Evolutionary conservation across 2,329 filamentous ascomycete species (phyloP).

Genomic region (Conoideocrella luteorostrata): DNA sequence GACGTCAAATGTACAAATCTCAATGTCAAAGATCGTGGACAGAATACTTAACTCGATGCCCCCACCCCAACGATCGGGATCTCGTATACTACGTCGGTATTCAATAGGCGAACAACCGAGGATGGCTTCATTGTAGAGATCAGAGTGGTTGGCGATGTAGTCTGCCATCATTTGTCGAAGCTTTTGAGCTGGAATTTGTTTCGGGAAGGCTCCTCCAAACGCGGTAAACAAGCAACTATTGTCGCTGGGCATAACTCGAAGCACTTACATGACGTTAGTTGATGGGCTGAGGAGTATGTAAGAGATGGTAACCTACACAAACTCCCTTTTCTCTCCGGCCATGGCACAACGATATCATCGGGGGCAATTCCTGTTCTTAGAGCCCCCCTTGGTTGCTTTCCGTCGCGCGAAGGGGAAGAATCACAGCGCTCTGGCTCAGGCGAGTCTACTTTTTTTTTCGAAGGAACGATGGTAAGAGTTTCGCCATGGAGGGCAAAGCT

Average conservation of each 20-base stretch:
- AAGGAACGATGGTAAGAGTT: conserved; percentile 41
- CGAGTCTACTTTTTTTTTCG: no score
- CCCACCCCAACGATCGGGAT: conserved; percentile 80
- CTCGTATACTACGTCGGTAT: conserved; percentile 78
- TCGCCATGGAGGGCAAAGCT: conserved; percentile 43
- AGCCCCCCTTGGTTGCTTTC: not conserved
- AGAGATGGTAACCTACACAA: conserved; percentile 33
- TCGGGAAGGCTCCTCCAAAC: conserved; percentile 72
- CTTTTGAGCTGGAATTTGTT: conserved; percentile 39
- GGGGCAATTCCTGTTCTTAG: conserved; percentile 10
- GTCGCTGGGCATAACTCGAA: conserved; percentile 94
- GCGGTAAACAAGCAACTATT: conserved; percentile 93
- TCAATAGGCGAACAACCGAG: conserved; percentile 65
- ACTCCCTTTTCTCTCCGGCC: conserved; percentile 44
- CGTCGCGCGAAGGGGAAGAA: conserved; percentile 4
- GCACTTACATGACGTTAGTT: conserved; percentile 39
- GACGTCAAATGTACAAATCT: conserved; percentile 82
- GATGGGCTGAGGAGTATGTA: not conserved
- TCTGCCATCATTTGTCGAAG: conserved; percentile 73
- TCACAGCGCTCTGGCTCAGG: no score
- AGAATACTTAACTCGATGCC: conserved; percentile 85
- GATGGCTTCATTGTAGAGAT: conserved; percentile 68
- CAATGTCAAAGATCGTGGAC: conserved; percentile 75
- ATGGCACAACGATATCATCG: conserved; percentile 35
- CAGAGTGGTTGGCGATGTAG: conserved; percentile 66